A percentile compares a stretch with the other conserved stretches of the same genome.
Evolutionary conservation across 2,329 filamentous ascomycete species (phyloP).

Genomic region (Magnaporthales sp.): DNA sequence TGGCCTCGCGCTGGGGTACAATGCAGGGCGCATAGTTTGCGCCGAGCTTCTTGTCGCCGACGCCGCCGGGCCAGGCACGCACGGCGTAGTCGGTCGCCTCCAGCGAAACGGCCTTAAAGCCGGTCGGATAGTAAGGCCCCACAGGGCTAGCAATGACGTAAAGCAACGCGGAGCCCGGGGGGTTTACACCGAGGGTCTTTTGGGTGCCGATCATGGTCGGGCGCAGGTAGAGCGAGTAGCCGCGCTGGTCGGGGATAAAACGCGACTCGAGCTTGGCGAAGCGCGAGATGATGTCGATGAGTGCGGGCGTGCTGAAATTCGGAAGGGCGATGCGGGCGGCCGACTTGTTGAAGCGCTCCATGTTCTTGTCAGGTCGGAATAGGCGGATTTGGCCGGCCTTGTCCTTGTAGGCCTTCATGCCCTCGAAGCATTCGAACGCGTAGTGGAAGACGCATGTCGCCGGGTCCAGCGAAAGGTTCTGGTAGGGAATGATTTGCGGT

Average conservation of each 20-base stretch:
- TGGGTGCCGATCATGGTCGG: conserved; percentile 98
- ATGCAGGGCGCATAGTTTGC: conserved; percentile 99
- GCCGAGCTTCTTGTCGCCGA: conserved; percentile 96
- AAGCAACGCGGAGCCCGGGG: conserved; percentile 85
- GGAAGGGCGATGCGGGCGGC: conserved; percentile 86
- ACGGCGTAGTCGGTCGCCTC: conserved; percentile 96
- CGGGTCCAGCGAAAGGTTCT: conserved; percentile 93
- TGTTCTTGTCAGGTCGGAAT: conserved; percentile 94
- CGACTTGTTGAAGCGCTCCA: conserved; percentile 89
- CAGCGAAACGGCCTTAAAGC: conserved; percentile 93
- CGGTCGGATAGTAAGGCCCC: conserved; percentile 94
- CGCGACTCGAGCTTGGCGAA: conserved; percentile 75
- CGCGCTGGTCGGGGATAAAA: conserved; percentile 79
- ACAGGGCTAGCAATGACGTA: conserved; percentile 96
- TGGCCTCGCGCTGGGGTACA: conserved; percentile 88
- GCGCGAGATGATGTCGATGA: conserved; percentile 75
- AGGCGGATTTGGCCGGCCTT: conserved; percentile 67
- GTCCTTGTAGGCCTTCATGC: conserved; percentile 99
- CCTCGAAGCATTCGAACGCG: conserved; percentile 95
- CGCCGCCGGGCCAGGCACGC: conserved; percentile 93
- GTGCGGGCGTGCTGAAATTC: conserved; percentile 63
- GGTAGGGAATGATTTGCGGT: conserved; percentile 83
- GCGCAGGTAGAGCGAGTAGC: conserved; percentile 91
- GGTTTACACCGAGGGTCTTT: conserved; percentile 81
- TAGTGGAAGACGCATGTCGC: conserved; percentile 98